phyloP scores from a whole-genome alignment of 202 grass and related monocot genomes.

The Saccharum hybrid region DNA sequence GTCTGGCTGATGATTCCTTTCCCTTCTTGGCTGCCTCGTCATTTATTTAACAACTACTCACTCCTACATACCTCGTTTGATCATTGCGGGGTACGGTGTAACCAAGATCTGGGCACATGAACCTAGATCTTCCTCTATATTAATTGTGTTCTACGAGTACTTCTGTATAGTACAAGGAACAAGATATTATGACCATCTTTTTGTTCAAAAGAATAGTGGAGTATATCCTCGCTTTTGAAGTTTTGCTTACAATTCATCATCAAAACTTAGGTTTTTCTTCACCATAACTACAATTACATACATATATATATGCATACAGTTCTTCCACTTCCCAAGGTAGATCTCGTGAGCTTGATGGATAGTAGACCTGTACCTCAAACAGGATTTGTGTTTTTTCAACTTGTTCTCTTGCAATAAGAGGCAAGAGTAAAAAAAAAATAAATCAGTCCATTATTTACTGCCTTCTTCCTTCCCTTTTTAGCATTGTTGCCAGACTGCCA shows the following conservation, averaged over 20 bases:
- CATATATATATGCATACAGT: not conserved
- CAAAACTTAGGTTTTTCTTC: not conserved
- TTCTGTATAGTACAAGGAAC: constrained; percentile 23
- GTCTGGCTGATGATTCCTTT: not conserved
- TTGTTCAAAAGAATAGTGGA: not conserved
- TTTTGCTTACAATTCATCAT: not conserved
- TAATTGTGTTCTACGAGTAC: not conserved
- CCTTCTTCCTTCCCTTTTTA: constrained; percentile 26
- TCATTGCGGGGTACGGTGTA: not conserved
- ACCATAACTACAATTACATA: not conserved
- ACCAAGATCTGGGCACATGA: not conserved
- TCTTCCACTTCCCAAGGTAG: not conserved
- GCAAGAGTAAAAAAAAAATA: not conserved
- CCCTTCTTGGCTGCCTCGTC: not conserved
- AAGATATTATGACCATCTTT: not conserved
- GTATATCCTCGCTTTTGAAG: not conserved
- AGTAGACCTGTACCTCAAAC: constrained; percentile 30
- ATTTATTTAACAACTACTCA: not conserved
- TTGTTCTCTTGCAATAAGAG: constrained; percentile 24
- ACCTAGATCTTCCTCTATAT: not conserved
- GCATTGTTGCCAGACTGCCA: constrained; percentile 1
- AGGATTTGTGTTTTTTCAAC: constrained; percentile 10
- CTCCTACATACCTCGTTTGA: not conserved
- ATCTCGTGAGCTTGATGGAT: not conserved
- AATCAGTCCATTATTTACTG: not conserved